phyloP scores from a whole-genome alignment of 2,329 filamentous ascomycete genomes.

The Fusarium sp. region DNA sequence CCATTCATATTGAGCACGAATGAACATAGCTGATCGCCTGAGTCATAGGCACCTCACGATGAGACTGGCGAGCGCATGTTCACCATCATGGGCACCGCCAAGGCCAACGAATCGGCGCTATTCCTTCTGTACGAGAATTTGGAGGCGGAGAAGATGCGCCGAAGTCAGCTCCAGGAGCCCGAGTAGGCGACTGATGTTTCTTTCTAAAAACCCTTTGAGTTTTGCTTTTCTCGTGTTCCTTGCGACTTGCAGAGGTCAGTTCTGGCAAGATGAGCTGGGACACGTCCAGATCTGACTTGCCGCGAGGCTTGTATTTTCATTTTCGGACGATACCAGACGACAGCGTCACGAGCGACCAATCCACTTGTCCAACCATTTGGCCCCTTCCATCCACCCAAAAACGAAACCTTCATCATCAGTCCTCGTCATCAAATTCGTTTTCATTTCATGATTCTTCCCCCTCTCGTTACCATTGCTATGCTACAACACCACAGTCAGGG shows the following conservation, averaged over 20 bases:
- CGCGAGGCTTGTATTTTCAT: conserved; percentile 67
- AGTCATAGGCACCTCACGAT: conserved; percentile 82
- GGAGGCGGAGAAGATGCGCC: conserved; percentile 98
- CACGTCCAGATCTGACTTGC: conserved; percentile 70
- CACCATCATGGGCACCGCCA: conserved; percentile 95
- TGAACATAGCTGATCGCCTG: conserved; percentile 2
- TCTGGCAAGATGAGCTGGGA: conserved; percentile 62
- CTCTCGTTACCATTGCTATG: conserved; percentile 38
- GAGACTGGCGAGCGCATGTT: conserved; percentile 99
- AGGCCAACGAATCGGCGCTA: conserved; percentile 93
- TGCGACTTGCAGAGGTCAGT: conserved; percentile 52
- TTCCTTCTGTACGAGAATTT: conserved; percentile 99
- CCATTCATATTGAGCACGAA: background rate
- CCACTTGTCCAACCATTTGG: conserved; percentile 14
- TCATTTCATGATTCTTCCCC: conserved; percentile 41
- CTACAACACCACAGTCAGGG: conserved; percentile 7
- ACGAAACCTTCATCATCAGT: conserved; percentile 35
- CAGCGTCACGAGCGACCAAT: conserved; percentile 53
- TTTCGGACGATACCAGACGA: conserved; percentile 57
- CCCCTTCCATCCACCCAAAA: conserved; percentile 14
- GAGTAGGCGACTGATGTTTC: conserved; percentile 55
- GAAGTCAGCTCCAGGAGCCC: conserved; percentile 76
- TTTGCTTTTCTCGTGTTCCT: conserved; percentile 45
- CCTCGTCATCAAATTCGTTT: conserved; percentile 37
- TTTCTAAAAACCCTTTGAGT: conserved; percentile 34